Percentiles rank a stretch among this genome's conserved stretches.
Conservation (phyloP, 148 eudicot species). For the Camellia sinensis region DNA sequence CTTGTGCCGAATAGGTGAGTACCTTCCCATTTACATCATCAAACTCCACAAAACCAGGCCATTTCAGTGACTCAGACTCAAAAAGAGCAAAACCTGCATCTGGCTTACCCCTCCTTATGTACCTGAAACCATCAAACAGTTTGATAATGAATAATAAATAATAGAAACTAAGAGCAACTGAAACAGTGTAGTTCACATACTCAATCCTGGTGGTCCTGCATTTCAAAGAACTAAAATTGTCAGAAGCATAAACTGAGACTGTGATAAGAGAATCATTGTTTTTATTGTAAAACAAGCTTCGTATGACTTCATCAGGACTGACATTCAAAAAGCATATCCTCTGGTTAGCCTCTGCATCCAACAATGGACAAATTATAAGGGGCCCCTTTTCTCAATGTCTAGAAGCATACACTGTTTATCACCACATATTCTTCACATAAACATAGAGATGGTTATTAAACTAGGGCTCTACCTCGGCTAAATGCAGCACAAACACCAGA, state of each 20-base stretch:
- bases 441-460: neutral
- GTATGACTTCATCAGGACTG: slow-evolving; percentile 84
- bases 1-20: slow-evolving; percentile 84
- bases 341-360: slow-evolving; percentile 82
- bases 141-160: neutral
- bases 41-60: slow-evolving; percentile 99
- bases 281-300: slow-evolving; percentile 97
- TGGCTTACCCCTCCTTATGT: slow-evolving; percentile 88
- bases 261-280: slow-evolving; percentile 95
- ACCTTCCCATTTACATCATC: slow-evolving; percentile 97
- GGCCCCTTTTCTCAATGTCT: neutral
- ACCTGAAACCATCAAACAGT: slow-evolving; percentile 37
- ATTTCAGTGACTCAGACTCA: slow-evolving; percentile 92
- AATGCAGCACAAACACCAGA: slow-evolving; percentile 98
- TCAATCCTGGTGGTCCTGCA: slow-evolving; percentile 96
- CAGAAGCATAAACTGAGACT: slow-evolving; percentile 94
- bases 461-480: slow-evolving; percentile 60
- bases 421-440: neutral
- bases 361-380: slow-evolving; percentile 1
- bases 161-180: neutral
- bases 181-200: slow-evolving; percentile 36
- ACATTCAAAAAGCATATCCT: slow-evolving; percentile 91
- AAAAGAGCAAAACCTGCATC: slow-evolving; percentile 96
- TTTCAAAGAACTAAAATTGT: slow-evolving; percentile 90
- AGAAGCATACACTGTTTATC: neutral